Evolutionary conservation across 345 rosid species (phyloP), one percentile per base, ranked within the genome.

Genomic region (Populus ilicifolia): DNA sequence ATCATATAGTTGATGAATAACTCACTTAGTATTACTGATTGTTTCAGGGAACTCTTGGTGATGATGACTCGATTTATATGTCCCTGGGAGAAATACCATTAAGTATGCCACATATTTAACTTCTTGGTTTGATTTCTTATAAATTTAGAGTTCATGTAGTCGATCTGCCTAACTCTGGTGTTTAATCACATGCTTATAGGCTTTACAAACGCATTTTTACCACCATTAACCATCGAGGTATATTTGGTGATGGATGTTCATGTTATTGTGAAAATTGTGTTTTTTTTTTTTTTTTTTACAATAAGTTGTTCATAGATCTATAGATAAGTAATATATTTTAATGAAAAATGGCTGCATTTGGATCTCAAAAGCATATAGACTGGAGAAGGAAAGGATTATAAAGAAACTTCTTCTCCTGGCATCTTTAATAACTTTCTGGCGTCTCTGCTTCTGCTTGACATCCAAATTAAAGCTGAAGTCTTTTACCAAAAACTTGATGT

Each of bases 61-160:
- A 92, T 78, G 99, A 96, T 81, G 99, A 96, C 82, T 86, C 97
- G 0, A 96, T 96, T 75, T 96, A 93, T 83, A 96, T 92, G 95
- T 96, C 99, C 75, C 88, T 96, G 11, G 99, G 91, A 44, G 99
- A 96, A 89, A 93, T 96, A 88, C 97, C 99, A 72, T 81, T 93
- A 83, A 93, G 95, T 91, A 89, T 84, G 93, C 69, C 77, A 63
- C 80, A 76, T 80, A 23, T 75, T 81, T 76, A 70, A 73, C 75
- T 83, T 77, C 75, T 52, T 77, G 43, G 68, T 77, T 77, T 84
- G 67, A 70, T 75, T 83, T 77, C 74, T 71, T 63, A 46, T 81
- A 46, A 72, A 35, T 86, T 66, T 80, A 52, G 69, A 69, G 64
- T 75, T 41, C 68, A 71, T 74, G 75, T 75, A 71, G 74, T 82